Percentiles rank a stretch among this genome's conserved stretches.
These are phyloP conservation scores for Casuarina cunninghamiana DNA, from an alignment of 306 rosid genomes.

Conservation along the genomic window DNA sequence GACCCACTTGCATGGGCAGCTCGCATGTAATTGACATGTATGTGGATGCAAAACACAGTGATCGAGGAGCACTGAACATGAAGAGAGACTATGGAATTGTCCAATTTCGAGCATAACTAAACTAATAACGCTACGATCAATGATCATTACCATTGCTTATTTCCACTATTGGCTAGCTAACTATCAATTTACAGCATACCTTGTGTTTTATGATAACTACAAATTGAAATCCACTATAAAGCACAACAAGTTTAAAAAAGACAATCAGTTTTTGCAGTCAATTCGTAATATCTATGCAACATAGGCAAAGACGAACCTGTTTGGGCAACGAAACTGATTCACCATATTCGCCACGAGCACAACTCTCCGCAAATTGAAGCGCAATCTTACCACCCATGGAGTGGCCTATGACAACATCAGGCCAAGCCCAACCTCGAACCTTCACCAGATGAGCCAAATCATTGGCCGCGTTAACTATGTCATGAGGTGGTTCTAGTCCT, in stretches of 20 bases:
- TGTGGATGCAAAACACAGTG: background rate
- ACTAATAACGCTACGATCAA: too few species aligned
- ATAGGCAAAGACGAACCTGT: constrained; percentile 54
- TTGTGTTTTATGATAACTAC: background rate
- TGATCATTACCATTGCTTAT: too few species aligned
- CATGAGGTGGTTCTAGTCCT: constrained; percentile 62
- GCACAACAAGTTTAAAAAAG: background rate
- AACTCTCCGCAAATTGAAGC: constrained; percentile 62
- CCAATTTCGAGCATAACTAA: background rate
- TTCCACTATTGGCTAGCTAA: too few species aligned
- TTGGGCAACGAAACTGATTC: constrained; percentile 56
- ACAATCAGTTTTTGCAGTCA: background rate
- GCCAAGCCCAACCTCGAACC: constrained; percentile 80
- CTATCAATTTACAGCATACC: background rate
- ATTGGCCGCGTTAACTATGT: constrained; percentile 65
- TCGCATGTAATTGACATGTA: background rate
- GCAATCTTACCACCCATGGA: constrained; percentile 95
- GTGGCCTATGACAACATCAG: constrained; percentile 88
- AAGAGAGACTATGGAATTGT: background rate
- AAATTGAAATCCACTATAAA: background rate
- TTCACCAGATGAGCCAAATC: constrained; percentile 76
- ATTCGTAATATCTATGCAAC: background rate
- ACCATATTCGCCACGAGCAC: constrained; percentile 70
- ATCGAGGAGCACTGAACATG: background rate
- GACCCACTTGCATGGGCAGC: background rate